Conservation (phyloP, 371 early-diverging fungal species). For the Mucor indicus region DNA sequence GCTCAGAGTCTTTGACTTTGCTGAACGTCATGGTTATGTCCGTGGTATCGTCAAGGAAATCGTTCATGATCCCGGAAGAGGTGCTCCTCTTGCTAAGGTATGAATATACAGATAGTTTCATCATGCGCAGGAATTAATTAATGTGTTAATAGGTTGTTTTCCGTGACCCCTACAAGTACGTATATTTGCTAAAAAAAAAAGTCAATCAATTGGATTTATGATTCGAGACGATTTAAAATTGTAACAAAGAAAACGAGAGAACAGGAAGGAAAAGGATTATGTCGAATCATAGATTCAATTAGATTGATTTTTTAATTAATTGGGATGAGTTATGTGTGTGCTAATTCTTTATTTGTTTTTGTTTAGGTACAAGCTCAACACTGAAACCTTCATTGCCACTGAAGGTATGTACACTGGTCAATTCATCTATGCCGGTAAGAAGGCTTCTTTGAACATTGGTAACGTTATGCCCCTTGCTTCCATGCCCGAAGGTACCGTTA, state of each 20-base stretch:
- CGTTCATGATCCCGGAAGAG: conserved; percentile 99
- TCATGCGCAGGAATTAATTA: too few relatives aligned
- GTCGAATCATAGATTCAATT: too few relatives aligned
- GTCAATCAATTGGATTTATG: too few relatives aligned
- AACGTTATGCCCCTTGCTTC: conserved; percentile 94
- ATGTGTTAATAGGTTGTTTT: too few relatives aligned
- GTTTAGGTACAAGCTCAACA: conserved; percentile 85
- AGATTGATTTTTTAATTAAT: too few relatives aligned
- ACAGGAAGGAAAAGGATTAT: too few relatives aligned
- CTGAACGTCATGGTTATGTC: conserved; percentile 97
- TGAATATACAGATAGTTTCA: too few relatives aligned
- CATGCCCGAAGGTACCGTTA: conserved; percentile 99
- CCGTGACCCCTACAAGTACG: conserved; percentile 67
- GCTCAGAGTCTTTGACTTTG: conserved; percentile 90
- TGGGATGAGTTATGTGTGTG: too few relatives aligned
- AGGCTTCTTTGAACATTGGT: conserved; percentile 94
- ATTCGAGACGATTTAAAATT: too few relatives aligned
- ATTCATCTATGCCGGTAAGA: conserved; percentile 98
- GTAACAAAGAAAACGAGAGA: too few relatives aligned
- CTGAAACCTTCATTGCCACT: conserved; percentile 96
- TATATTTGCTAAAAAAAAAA: background rate
- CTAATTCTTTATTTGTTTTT: too few relatives aligned
- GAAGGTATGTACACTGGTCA: conserved; percentile 99
- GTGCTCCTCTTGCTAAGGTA: conserved; percentile 99
- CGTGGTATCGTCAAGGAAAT: conserved; percentile 98